A percentile compares a stretch with the other conserved stretches of the same genome.
Evolutionary conservation across 352 stramenopile genomes (phyloP).

Genomic region (Globisporangium splendens): DNA sequence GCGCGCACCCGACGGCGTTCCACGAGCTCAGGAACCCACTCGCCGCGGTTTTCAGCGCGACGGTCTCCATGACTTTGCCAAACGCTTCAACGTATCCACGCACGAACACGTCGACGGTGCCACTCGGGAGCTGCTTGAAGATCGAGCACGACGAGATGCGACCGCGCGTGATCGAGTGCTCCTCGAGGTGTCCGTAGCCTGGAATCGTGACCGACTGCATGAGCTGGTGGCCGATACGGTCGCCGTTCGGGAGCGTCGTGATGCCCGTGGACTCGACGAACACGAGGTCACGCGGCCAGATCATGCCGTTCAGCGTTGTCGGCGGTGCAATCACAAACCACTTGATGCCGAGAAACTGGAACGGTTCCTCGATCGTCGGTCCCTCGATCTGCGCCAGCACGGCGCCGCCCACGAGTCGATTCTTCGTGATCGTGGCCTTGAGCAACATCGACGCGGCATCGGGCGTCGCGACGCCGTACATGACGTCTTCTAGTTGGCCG

Average conservation of each 20-base stretch:
- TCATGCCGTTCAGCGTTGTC: slow-evolving; percentile 20
- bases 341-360: slow-evolving; percentile 29
- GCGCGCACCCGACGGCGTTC: slow-evolving; percentile 40
- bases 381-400: slow-evolving; percentile 26
- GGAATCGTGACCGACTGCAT: slow-evolving; percentile 27
- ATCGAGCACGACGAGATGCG: slow-evolving; percentile 7
- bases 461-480: slow-evolving; percentile 8
- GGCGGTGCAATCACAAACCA: slow-evolving; percentile 27
- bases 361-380: slow-evolving; percentile 25
- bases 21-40: slow-evolving; percentile 42
- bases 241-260: no score
- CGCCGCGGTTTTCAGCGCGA: slow-evolving; percentile 35
- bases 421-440: slow-evolving; percentile 8
- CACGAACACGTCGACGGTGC: slow-evolving; percentile 16
- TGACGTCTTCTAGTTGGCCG: slow-evolving; percentile 10
- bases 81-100: slow-evolving; percentile 8
- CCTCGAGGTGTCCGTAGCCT: slow-evolving; percentile 5
- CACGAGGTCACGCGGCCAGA: slow-evolving; percentile 26
- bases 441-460: slow-evolving; percentile 7
- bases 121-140: slow-evolving; percentile 10
- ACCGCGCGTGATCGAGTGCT: slow-evolving; percentile 3
- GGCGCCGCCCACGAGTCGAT: slow-evolving; percentile 13
- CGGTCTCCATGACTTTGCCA: slow-evolving; percentile 21
- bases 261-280: slow-evolving; percentile 34
- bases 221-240: slow-evolving; percentile 29